Evolutionary conservation across 306 rosid genomes (phyloP).

Genomic region (Acacia confusa): DNA sequence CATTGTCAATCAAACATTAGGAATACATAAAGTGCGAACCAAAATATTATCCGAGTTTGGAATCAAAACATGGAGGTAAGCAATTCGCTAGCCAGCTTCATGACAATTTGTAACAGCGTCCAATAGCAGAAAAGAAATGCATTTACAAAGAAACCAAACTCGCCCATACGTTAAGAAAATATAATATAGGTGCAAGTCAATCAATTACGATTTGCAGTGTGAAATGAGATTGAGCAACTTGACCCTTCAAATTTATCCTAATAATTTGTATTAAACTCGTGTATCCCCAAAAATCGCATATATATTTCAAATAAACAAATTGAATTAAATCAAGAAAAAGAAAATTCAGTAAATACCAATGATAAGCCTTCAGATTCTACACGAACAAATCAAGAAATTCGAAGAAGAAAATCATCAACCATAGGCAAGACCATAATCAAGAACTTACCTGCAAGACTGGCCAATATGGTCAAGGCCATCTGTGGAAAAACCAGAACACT

Average conservation of each 20-base stretch:
- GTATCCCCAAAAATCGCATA: neutral
- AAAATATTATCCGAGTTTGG: neutral
- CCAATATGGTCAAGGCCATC: constrained; percentile 70
- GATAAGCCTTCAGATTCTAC: neutral
- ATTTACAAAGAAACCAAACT: neutral
- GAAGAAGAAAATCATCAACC: neutral
- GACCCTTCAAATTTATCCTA: constrained; percentile 8
- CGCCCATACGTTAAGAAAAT: neutral
- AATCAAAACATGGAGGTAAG: neutral
- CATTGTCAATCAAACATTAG: constrained; percentile 17
- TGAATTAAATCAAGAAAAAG: neutral
- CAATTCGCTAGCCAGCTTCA: neutral
- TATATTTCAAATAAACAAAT: neutral
- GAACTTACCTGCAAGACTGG: constrained; percentile 70
- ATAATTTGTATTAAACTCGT: neutral
- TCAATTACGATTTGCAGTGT: neutral
- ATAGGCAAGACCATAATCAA: neutral
- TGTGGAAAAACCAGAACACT: constrained; percentile 93
- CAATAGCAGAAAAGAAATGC: neutral
- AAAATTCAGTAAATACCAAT: neutral
- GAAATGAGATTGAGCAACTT: neutral
- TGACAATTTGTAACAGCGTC: neutral
- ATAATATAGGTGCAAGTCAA: neutral
- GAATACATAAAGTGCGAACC: neutral
- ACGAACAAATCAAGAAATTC: neutral